These are phyloP conservation scores for Fusarium decemcellulare DNA, from an alignment of 2,329 filamentous ascomycete genomes.

Conservation along the genomic window DNA sequence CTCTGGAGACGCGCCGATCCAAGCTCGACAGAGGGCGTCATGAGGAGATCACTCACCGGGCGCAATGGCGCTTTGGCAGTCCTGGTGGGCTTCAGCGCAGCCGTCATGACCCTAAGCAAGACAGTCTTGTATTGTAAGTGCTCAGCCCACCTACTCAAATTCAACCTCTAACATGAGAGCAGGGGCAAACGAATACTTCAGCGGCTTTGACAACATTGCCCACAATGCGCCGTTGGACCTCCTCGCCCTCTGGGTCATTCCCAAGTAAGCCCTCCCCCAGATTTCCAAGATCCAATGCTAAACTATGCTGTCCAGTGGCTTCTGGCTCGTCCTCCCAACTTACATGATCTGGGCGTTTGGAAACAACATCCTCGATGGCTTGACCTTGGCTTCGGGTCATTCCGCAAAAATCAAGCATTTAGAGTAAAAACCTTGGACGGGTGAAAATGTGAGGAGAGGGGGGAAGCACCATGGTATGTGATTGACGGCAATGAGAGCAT, in stretches of 20 bases:
- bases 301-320: constrained; percentile 56
- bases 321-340: constrained; percentile 67
- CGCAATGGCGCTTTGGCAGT: constrained; percentile 60
- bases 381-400: constrained; percentile 56
- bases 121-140: constrained; percentile 73
- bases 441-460: background rate
- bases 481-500: constrained; percentile 20
- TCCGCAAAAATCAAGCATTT: constrained; percentile 50
- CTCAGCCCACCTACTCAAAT: background rate
- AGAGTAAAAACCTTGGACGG: background rate
- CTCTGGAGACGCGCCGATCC: constrained; percentile 48
- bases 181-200: constrained; percentile 72
- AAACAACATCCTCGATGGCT: constrained; percentile 62
- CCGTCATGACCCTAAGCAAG: constrained; percentile 74
- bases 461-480: background rate
- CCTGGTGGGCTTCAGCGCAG: constrained; percentile 65
- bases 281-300: background rate
- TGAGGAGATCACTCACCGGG: constrained; percentile 56
- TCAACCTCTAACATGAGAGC: background rate
- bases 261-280: constrained; percentile 62
- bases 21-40: constrained; percentile 30
- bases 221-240: constrained; percentile 65
- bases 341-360: constrained; percentile 67
- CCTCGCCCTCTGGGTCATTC: constrained; percentile 69
- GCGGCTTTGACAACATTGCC: constrained; percentile 69